Conservation (phyloP, 1,284 basidiomycete species). For the Austroboletus novae-zelandiae region DNA sequence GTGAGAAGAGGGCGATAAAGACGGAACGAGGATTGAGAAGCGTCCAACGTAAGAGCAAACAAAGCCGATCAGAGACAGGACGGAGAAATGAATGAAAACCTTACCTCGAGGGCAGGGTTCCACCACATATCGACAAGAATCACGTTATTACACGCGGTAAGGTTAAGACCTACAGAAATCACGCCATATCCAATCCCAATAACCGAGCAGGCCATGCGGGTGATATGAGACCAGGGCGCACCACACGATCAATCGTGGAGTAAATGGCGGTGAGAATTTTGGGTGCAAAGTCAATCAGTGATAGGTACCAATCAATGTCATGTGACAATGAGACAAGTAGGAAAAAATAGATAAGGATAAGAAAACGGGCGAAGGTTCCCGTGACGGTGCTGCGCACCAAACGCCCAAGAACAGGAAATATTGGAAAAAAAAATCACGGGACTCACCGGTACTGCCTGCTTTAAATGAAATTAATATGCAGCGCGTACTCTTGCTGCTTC, state of each 20-base stretch:
- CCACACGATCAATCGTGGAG: not conserved
- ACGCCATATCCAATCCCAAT: not conserved
- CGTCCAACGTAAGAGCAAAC: slow-evolving; percentile 1
- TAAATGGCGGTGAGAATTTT: not conserved
- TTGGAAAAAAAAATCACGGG: not conserved
- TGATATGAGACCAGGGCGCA: not conserved
- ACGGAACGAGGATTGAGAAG: not conserved
- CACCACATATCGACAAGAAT: slow-evolving; percentile 95
- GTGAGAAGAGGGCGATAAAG: not conserved
- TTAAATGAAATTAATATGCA: slow-evolving; percentile 97
- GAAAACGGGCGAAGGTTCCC: not conserved
- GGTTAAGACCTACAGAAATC: slow-evolving; percentile 68
- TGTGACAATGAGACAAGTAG: not conserved
- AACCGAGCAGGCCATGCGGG: not conserved
- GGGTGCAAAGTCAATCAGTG: slow-evolving; percentile 14
- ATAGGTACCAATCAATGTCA: not conserved
- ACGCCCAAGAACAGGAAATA: too few species aligned
- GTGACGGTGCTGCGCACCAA: not conserved
- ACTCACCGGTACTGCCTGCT: slow-evolving; percentile 82
- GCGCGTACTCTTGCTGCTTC: slow-evolving; percentile 50
- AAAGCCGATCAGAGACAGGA: slow-evolving; percentile 10
- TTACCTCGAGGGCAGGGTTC: slow-evolving; percentile 84
- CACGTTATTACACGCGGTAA: slow-evolving; percentile 94
- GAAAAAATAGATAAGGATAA: not conserved
- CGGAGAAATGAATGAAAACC: slow-evolving; percentile 7